These are phyloP conservation scores for Pseudogymnoascus sp. DNA, from an alignment of 2,329 filamentous ascomycete genomes.

Conservation along the genomic window DNA sequence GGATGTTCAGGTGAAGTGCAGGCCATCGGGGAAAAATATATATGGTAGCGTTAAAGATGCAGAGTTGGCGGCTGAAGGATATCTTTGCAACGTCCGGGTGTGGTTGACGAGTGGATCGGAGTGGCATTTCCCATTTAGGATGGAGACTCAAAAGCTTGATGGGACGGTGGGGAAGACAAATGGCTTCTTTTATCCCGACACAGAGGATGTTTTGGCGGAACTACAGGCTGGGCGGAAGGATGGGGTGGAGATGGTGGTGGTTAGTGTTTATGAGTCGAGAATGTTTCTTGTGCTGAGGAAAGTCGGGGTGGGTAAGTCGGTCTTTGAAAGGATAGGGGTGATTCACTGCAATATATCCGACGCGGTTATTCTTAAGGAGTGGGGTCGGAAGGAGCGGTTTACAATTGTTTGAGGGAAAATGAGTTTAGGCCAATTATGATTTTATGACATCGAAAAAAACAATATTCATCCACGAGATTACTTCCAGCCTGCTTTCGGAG, in stretches of 20 bases:
- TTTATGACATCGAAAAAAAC: neutral
- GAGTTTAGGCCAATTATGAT: neutral
- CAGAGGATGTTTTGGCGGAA: neutral
- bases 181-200: neutral
- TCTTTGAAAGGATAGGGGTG: neutral
- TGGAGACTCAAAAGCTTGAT: neutral
- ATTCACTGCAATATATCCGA: neutral
- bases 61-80: neutral
- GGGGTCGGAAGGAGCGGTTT: neutral
- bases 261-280: constrained; percentile 1
- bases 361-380: neutral
- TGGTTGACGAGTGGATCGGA: neutral
- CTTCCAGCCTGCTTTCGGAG: neutral
- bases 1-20: neutral
- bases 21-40: neutral
- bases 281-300: neutral
- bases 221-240: constrained; percentile 3
- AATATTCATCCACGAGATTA: neutral
- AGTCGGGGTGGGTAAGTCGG: neutral
- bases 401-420: neutral
- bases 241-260: neutral
- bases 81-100: neutral
- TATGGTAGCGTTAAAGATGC: neutral
- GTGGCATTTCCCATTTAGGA: constrained; percentile 3
- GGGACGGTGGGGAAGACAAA: neutral